Evolutionary conservation across 257 asterid genomes (phyloP), one percentile per base, ranked within the genome.

Genomic region (Apocynum venetum): DNA sequence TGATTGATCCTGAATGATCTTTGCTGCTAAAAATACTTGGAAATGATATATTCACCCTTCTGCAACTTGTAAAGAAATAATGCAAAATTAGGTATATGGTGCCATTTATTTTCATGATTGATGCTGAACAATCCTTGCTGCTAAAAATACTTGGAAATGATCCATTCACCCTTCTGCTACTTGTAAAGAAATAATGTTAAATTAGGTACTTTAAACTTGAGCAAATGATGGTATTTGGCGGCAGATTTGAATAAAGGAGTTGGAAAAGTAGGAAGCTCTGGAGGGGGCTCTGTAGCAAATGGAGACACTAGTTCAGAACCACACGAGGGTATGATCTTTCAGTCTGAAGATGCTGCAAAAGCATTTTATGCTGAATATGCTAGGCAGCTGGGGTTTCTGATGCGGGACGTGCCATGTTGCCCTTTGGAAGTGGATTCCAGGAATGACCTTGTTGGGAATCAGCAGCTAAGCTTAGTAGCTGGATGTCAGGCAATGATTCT

Each of bases 281-380:
- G 61, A 64, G 59, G 40, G 40, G 64, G 36, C 40, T 76, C 63
- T 11, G 19, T 64, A 47, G 73, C 44, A 66, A 38, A 75, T 12
- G 78, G 60, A 75, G 56, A 61, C 4, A 13, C 36, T 60, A 8
- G 8, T 35, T 44, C 15, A 66, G 72, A 78, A 78, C 81, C 81
- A 60, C 35, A 59, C 8, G 59, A 55, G n/a, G 77, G 81, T 8
- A 78, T 71, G 81, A 51, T 25, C 51, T 78, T 78, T 38, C 72
- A 59, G 47, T 71, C 77, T 31, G 70, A 57, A 71, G 77, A 78
- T 40, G 77, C 65, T 53, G 81, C 72, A 0, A 46, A 47, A 38
- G 57, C 53, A 47, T 78, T 71, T 65, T 78, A 78, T 65, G 67
- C 49, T 17, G 71, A 63, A 59, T 78, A 78, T 71, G 81, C 81